Conservation (phyloP, 83 land plant species). For the Picea mariana region DNA sequence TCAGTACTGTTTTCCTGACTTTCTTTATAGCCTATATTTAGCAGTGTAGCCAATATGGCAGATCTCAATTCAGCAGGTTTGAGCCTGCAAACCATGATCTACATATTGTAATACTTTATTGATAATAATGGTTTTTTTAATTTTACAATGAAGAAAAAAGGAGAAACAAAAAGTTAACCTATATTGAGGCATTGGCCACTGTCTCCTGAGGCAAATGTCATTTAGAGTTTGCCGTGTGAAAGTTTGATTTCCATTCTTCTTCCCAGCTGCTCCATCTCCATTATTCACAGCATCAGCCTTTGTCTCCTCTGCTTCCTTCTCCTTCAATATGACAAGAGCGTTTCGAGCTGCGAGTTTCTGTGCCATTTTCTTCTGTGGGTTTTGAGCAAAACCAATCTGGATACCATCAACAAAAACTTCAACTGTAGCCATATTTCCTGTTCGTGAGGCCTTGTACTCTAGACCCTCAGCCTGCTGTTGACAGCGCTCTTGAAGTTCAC, state of each 20-base stretch:
- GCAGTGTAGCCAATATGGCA: neutral
- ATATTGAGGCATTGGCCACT: slow-evolving; percentile 99
- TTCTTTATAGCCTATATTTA: neutral
- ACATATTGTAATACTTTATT: neutral
- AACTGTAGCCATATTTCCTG: slow-evolving; percentile 90
- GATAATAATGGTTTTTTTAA: neutral
- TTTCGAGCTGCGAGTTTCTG: slow-evolving; percentile 98
- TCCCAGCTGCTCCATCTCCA: slow-evolving; percentile 28
- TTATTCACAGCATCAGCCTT: slow-evolving; percentile 45
- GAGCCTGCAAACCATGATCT: neutral
- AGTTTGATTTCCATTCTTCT: slow-evolving; percentile 64
- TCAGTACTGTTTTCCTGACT: neutral
- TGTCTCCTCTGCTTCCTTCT: slow-evolving; percentile 70
- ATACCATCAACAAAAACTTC: slow-evolving; percentile 95
- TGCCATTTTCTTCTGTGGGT: slow-evolving; percentile 99
- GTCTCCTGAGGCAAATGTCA: slow-evolving; percentile 87
- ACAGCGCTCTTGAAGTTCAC: too few species aligned
- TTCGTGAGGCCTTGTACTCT: slow-evolving; percentile 88
- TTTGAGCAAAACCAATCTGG: slow-evolving; percentile 92
- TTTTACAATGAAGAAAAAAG: neutral
- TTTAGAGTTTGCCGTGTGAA: slow-evolving; percentile 94
- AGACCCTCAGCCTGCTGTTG: too few species aligned
- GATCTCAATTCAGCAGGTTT: neutral
- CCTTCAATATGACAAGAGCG: slow-evolving; percentile 87
- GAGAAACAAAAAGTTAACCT: slow-evolving; percentile 30